A percentile compares a stretch with the other conserved stretches of the same genome.
Conservation (phyloP, 2,329 filamentous ascomycete species). For the Blastomyces gilchristii region DNA sequence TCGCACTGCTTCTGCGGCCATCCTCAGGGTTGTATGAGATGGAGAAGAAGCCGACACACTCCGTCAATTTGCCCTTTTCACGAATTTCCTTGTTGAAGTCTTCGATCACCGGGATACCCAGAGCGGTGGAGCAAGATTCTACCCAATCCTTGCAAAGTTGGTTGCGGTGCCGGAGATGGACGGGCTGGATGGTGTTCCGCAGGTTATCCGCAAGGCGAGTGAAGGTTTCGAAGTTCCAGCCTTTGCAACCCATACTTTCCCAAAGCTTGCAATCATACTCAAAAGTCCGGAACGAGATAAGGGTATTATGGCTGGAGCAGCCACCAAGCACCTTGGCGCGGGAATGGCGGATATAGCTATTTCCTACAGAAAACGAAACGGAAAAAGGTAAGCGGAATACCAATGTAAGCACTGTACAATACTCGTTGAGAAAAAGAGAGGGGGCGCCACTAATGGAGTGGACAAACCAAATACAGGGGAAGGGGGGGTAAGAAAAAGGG, state of each 20-base stretch:
- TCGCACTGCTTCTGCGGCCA: conserved; percentile 72
- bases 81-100: conserved; percentile 84
- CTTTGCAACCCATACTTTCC: conserved; percentile 69
- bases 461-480: no score
- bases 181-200: conserved; percentile 81
- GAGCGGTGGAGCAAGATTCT: conserved; percentile 62
- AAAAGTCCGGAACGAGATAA: conserved; percentile 87
- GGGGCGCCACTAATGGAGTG: not conserved
- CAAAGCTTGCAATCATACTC: conserved; percentile 79
- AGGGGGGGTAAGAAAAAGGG: not conserved
- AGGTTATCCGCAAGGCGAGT: conserved; percentile 73
- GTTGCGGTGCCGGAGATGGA: conserved; percentile 75
- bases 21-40: conserved; percentile 86
- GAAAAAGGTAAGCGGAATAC: conserved; percentile 6
- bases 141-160: conserved; percentile 90
- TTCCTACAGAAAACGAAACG: conserved; percentile 44
- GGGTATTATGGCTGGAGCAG: conserved; percentile 87
- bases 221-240: conserved; percentile 80
- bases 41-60: conserved; percentile 81
- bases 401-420: conserved; percentile 1
- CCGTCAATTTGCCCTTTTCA: conserved; percentile 58
- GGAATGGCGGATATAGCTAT: conserved; percentile 85
- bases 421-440: not conserved
- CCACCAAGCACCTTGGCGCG: conserved; percentile 86
- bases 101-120: conserved; percentile 68